Evolutionary conservation across 495 filamentous ascomycete genomes (phyloP).

Genomic region (Daldinia decipiens): DNA sequence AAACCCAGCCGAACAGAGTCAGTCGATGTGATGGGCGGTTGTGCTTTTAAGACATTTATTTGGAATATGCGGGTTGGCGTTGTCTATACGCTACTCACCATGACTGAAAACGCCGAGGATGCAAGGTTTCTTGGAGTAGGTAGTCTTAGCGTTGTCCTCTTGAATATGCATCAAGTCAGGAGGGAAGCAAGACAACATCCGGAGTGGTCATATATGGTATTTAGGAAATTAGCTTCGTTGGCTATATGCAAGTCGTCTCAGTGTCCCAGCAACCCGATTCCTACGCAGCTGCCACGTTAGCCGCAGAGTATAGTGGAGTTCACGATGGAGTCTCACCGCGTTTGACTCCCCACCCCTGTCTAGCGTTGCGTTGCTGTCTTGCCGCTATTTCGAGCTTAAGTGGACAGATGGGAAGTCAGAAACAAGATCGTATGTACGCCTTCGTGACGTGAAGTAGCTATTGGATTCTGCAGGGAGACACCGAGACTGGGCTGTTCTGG

Average conservation of each 20-base stretch:
- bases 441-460: not conserved
- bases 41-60: not conserved
- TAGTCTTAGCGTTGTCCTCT: not conserved
- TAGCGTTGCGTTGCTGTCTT: not conserved
- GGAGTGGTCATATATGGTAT: slow-evolving; percentile 3
- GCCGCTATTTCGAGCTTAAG: slow-evolving; percentile 7
- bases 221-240: slow-evolving; percentile 6
- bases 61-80: slow-evolving; percentile 3
- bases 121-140: not conserved
- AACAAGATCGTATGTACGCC: slow-evolving; percentile 1
- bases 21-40: not conserved
- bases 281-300: slow-evolving; percentile 8
- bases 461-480: slow-evolving; percentile 3
- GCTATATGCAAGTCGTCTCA: slow-evolving; percentile 7
- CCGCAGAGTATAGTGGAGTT: slow-evolving; percentile 9
- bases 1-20: not conserved
- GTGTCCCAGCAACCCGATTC: slow-evolving; percentile 3
- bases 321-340: slow-evolving; percentile 3
- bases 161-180: not conserved
- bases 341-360: slow-evolving; percentile 2
- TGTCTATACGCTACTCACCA: not conserved
- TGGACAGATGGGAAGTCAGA: slow-evolving; percentile 12
- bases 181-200: not conserved
- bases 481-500: not conserved
- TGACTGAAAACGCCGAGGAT: not conserved